Conservation (phyloP, 768 basidiomycete species). For the Krasilnikovozyma curviuscula region DNA sequence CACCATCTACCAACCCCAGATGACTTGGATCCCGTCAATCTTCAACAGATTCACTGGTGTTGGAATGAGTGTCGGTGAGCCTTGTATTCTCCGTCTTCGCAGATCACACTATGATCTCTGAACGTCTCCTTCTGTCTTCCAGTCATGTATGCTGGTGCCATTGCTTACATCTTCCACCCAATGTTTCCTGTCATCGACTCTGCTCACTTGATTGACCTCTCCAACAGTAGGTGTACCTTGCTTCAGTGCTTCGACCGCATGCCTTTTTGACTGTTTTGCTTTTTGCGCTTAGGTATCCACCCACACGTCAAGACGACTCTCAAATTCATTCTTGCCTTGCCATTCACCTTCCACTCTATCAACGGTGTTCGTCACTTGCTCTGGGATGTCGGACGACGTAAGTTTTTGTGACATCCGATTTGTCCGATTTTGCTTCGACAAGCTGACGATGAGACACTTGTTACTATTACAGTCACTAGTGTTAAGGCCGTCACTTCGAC, state of each 20-base stretch:
- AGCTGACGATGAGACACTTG: neutral
- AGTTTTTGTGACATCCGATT: constrained; percentile 26
- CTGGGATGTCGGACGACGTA: constrained; percentile 82
- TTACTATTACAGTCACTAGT: constrained; percentile 3
- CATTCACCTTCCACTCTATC: constrained; percentile 75
- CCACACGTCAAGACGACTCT: constrained; percentile 41
- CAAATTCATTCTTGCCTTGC: constrained; percentile 61
- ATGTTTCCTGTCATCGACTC: constrained; percentile 46
- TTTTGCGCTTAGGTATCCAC: neutral
- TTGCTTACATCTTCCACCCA: constrained; percentile 69
- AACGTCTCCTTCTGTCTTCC: neutral
- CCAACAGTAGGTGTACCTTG: constrained; percentile 25
- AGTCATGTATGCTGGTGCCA: constrained; percentile 76
- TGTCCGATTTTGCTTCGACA: neutral
- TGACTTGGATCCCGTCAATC: constrained; percentile 77
- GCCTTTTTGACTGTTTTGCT: neutral
- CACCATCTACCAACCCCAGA: constrained; percentile 87
- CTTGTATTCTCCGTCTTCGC: neutral
- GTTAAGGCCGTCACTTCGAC: constrained; percentile 9
- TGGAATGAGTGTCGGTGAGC: constrained; percentile 51
- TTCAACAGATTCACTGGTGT: constrained; percentile 69
- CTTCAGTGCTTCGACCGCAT: neutral
- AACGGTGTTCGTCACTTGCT: constrained; percentile 78
- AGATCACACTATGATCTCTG: neutral
- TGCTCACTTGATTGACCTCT: constrained; percentile 50